Base-by-base conservation (phyloP, 306 rosid species). In the Alnus rubra region DNA sequence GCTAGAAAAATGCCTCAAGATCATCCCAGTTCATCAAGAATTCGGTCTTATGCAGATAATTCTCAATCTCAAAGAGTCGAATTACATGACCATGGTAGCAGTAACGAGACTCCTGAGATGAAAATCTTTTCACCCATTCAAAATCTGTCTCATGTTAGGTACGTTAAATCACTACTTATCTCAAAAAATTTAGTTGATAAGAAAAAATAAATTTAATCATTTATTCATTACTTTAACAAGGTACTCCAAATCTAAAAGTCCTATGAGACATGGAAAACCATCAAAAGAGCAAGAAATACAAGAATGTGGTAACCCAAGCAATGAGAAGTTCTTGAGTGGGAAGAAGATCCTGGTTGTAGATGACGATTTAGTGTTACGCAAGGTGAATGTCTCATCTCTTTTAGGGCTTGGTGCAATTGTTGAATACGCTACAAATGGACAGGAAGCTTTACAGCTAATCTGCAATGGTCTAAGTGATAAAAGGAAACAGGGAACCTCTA, bases 331-430 rank as follows among this genome's bases (percentile, higher is more conserved):
- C 18, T 84, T 92, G 63, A 73, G 65, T 47, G 93, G 90, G 9
- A 92, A 84, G 88, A 92, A 75, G 58, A 9, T 94, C 74, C 79
- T 92, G 89, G 82, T 94, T 63, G 92, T 75, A 47, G 95, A 94
- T 1, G 98, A 94, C 79, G 28, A 0, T 69, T 30, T 2, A 19
- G 0, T 80, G 62, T 52, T 76, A n/a, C 59, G 87, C 48, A 89
- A 4, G 80, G 0, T 92, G 71, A 81, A 84, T 74, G 55, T 16
- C 33, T 11, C 23, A 35, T 52, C 10, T 44, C 69, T 92, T 83
- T 39, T 7, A 45, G 69, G 9, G 8, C 85, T 87, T 33, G 98
- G 98, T 52, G 97, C 85, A 19, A 84, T 33, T 49, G 55, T 84
- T 53, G 87, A 89, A 50, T 79, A 73, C 44, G 88, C 92, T 73